phyloP scores from a whole-genome alignment of 1,284 basidiomycete species.

The Mycena sp. region DNA sequence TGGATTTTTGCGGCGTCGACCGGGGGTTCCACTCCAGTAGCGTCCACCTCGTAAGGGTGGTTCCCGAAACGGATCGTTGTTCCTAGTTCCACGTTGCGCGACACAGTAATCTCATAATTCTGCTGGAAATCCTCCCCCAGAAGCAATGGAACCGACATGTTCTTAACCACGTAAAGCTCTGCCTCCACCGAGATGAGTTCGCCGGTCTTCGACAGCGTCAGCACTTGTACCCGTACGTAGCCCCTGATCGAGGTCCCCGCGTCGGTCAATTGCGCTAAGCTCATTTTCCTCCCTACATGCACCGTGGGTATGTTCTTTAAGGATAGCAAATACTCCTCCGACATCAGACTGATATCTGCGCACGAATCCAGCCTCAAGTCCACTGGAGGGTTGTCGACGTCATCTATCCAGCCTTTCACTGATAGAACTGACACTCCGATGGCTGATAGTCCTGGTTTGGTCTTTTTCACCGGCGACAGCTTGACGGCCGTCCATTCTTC shows the following conservation, averaged over 20 bases:
- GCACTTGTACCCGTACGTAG: background rate
- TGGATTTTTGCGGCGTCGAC: background rate
- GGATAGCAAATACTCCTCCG: background rate
- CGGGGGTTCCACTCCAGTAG: background rate
- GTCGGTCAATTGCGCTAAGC: slow-evolving; percentile 3
- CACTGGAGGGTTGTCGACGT: background rate
- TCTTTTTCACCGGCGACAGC: background rate
- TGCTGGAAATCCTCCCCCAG: slow-evolving; percentile 38
- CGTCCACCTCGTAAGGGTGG: background rate
- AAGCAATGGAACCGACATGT: too few relatives aligned
- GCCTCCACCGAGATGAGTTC: background rate
- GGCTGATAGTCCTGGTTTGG: background rate
- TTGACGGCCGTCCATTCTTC: background rate
- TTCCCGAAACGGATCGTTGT: background rate
- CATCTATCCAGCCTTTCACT: background rate
- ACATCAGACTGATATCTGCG: background rate
- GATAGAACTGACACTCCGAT: background rate
- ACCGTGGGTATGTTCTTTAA: background rate
- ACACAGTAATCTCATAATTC: slow-evolving; percentile 36
- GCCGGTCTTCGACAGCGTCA: background rate
- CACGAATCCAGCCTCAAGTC: slow-evolving; percentile 2
- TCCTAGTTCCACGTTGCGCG: slow-evolving; percentile 9
- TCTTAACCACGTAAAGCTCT: slow-evolving; percentile 40
- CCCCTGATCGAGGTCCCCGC: background rate
- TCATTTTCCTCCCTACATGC: background rate